These are phyloP conservation scores for Wilhelminamyces savonicus DNA, from an alignment of 805 yeast genomes.

Conservation along the genomic window DNA sequence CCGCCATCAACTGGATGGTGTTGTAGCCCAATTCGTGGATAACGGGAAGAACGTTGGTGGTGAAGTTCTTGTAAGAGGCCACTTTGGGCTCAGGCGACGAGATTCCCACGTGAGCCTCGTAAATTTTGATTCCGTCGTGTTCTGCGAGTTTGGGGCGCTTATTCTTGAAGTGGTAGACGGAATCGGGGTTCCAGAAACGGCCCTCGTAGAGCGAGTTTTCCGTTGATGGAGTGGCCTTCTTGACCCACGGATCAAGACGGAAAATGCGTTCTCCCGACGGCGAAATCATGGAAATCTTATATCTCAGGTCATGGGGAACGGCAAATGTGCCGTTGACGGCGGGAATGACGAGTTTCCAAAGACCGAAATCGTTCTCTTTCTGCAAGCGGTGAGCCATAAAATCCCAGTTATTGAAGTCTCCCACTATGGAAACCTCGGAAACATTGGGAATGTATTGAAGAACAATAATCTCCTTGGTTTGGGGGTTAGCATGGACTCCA, in stretches of 20 bases:
- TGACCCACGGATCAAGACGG: constrained; percentile 85
- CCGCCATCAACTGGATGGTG: constrained; percentile 92
- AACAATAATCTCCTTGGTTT: constrained; percentile 51
- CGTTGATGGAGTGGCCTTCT: constrained; percentile 69
- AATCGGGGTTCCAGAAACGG: constrained; percentile 83
- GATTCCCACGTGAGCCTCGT: constrained; percentile 95
- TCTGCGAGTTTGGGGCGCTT: constrained; percentile 49
- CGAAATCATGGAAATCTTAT: constrained; percentile 61
- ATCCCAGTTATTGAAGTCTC: constrained; percentile 89
- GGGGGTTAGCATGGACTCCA: constrained; percentile 64
- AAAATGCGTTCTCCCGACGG: constrained; percentile 68
- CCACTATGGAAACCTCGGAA: constrained; percentile 64
- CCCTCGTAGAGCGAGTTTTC: constrained; percentile 66
- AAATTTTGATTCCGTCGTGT: constrained; percentile 55
- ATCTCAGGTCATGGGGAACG: constrained; percentile 75
- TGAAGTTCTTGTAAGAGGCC: constrained; percentile 82
- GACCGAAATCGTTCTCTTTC: constrained; percentile 59
- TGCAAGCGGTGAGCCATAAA: constrained; percentile 47
- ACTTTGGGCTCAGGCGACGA: constrained; percentile 84
- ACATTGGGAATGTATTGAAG: constrained; percentile 94
- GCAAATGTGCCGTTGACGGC: constrained; percentile 52
- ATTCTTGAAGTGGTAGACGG: constrained; percentile 53
- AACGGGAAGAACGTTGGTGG: constrained; percentile 72
- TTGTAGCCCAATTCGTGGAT: constrained; percentile 84
- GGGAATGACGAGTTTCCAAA: constrained; percentile 58